Conservation (phyloP, 768 basidiomycete species). For the Hortiboletus campestris region DNA sequence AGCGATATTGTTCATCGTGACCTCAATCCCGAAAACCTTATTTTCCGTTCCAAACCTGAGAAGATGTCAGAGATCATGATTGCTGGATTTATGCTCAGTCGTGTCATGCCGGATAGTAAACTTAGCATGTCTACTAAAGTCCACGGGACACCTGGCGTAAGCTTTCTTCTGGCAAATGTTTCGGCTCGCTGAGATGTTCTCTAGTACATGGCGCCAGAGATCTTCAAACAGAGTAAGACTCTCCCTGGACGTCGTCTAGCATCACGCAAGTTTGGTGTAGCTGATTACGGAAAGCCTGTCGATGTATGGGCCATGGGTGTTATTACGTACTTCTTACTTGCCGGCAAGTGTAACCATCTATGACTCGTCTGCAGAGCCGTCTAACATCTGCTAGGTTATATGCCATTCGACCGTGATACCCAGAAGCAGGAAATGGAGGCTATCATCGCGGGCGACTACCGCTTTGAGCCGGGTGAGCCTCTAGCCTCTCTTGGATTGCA, state of each 20-base stretch:
- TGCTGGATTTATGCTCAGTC: constrained; percentile 92
- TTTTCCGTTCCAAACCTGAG: constrained; percentile 87
- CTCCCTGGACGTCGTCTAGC: not conserved
- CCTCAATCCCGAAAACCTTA: constrained; percentile 95
- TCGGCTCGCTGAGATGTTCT: constrained; percentile 4
- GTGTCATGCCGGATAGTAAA: constrained; percentile 89
- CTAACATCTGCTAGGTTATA: constrained; percentile 59
- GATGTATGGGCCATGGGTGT: constrained; percentile 99
- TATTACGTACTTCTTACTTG: constrained; percentile 94
- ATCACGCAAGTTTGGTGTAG: constrained; percentile 34
- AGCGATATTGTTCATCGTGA: constrained; percentile 95
- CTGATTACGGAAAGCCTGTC: constrained; percentile 92
- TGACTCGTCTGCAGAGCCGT: not conserved
- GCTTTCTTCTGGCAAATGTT: constrained; percentile 21
- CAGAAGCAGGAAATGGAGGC: constrained; percentile 92
- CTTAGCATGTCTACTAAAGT: constrained; percentile 88
- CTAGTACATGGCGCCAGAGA: constrained; percentile 94
- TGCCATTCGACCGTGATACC: constrained; percentile 92
- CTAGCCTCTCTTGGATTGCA: not conserved
- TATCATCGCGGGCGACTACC: constrained; percentile 90
- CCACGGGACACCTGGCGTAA: constrained; percentile 87
- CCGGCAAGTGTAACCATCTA: constrained; percentile 43
- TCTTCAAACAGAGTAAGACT: constrained; percentile 80
- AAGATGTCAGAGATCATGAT: constrained; percentile 90
- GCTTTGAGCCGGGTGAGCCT: constrained; percentile 67